Percentiles rank a stretch among this genome's conserved stretches.
These are phyloP conservation scores for Leucocoprinus leucothites DNA, from an alignment of 768 basidiomycete species.

Conservation along the genomic window DNA sequence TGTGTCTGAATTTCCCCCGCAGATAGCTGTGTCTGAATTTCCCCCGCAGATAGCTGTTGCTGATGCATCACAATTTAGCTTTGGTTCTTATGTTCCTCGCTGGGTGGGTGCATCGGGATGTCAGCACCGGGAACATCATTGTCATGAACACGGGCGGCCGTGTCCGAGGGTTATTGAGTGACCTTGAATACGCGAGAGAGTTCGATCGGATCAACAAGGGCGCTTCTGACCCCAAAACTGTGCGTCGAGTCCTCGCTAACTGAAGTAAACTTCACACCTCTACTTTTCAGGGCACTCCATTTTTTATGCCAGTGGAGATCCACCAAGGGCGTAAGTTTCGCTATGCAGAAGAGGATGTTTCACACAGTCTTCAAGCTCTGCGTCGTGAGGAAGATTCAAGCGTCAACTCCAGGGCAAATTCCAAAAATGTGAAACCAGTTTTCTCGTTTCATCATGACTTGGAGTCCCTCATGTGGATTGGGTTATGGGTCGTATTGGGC, in stretches of 20 bases:
- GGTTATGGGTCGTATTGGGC: background rate
- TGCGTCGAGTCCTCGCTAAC: background rate
- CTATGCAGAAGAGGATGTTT: background rate
- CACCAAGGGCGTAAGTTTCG: background rate
- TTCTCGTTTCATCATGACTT: background rate
- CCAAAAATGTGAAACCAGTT: too few relatives aligned
- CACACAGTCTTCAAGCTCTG: too few relatives aligned
- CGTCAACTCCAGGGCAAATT: too few relatives aligned
- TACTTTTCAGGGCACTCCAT: background rate
- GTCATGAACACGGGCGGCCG: background rate
- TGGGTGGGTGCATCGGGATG: constrained; percentile 8
- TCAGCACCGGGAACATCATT: constrained; percentile 12
- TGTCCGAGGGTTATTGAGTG: background rate
- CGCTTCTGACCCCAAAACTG: constrained; percentile 1
- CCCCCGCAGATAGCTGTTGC: too few relatives aligned
- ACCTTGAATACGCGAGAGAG: constrained; percentile 11
- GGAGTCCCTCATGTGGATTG: background rate
- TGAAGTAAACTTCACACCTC: background rate
- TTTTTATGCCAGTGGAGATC: constrained; percentile 4
- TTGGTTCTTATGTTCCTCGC: constrained; percentile 7
- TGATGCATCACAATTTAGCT: background rate
- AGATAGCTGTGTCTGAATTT: background rate
- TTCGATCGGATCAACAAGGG: background rate
- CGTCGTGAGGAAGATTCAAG: background rate
- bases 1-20: background rate